These are phyloP conservation scores for Microbotryum intermedium DNA, from an alignment of 1,284 basidiomycete genomes.

Conservation along the genomic window DNA sequence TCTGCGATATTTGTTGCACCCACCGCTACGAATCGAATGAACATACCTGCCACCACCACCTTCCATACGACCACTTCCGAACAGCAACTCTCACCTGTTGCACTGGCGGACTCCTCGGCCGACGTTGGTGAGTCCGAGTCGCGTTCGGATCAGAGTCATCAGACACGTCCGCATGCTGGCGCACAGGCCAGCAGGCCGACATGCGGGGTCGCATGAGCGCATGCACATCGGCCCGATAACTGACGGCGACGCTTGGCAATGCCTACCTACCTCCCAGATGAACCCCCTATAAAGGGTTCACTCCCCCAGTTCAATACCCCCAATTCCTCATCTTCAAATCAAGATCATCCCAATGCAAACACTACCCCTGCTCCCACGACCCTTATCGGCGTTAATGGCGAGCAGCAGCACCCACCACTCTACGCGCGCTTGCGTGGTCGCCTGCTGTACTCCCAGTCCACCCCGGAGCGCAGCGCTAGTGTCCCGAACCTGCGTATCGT, in stretches of 20 bases:
- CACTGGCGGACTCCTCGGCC: no score
- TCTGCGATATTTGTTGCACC: not conserved
- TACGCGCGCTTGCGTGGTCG: conserved; percentile 1
- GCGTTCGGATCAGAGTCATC: no score
- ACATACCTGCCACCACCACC: no score
- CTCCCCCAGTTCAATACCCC: not conserved
- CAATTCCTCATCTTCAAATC: not conserved
- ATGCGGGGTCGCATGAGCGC: not conserved
- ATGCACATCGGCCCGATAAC: not conserved
- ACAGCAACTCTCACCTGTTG: no score
- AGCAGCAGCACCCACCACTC: not conserved
- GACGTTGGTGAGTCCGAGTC: not conserved
- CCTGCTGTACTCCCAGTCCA: not conserved
- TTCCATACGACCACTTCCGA: no score
- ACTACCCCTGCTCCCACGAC: not conserved
- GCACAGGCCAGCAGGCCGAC: no score
- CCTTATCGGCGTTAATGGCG: not conserved
- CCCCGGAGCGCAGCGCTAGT: not conserved
- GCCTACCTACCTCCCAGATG: not conserved
- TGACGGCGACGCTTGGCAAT: not conserved
- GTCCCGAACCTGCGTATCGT: not conserved
- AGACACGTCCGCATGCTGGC: no score
- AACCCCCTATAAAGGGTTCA: conserved; percentile 17
- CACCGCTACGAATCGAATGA: no score
- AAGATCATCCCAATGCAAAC: not conserved